A percentile compares a stretch with the other conserved stretches of the same genome.
phyloP scores from a whole-genome alignment of 768 basidiomycete genomes.

The Kwoniella shandongensis region DNA sequence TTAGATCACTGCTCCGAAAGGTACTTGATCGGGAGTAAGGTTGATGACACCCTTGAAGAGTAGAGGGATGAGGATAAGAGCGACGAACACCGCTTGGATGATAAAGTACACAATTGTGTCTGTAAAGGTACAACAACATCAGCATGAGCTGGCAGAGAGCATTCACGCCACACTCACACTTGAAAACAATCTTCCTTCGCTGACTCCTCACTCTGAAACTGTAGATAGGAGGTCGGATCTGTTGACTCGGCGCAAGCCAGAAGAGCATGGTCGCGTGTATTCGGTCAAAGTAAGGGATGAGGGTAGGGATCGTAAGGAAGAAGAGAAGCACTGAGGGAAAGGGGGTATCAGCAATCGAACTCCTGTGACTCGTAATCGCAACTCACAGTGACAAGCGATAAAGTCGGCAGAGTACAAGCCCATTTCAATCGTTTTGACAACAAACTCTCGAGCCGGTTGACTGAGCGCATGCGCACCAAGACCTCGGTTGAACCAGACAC shows the following conservation, averaged over 20 bases:
- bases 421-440: slow-evolving; percentile 97
- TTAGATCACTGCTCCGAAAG: slow-evolving; percentile 48
- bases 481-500: slow-evolving; percentile 86
- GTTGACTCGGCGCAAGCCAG: slow-evolving; percentile 66
- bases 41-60: slow-evolving; percentile 66
- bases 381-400: slow-evolving; percentile 56
- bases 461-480: slow-evolving; percentile 88
- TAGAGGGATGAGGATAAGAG: slow-evolving; percentile 61
- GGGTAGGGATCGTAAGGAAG: slow-evolving; percentile 80
- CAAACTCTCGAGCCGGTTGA: slow-evolving; percentile 95
- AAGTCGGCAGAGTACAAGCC: slow-evolving; percentile 95
- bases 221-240: slow-evolving; percentile 69
- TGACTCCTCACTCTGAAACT: slow-evolving; percentile 85
- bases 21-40: slow-evolving; percentile 51
- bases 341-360: slow-evolving; percentile 4
- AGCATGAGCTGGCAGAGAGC: neutral
- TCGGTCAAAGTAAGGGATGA: slow-evolving; percentile 88
- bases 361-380: neutral
- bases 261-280: slow-evolving; percentile 89
- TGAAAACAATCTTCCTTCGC: slow-evolving; percentile 77
- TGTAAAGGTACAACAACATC: slow-evolving; percentile 43
- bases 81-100: slow-evolving; percentile 68
- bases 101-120: slow-evolving; percentile 72
- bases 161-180: slow-evolving; percentile 38
- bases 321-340: slow-evolving; percentile 66